phyloP scores from a whole-genome alignment of 768 basidiomycete species.

The Boletus edulis region DNA sequence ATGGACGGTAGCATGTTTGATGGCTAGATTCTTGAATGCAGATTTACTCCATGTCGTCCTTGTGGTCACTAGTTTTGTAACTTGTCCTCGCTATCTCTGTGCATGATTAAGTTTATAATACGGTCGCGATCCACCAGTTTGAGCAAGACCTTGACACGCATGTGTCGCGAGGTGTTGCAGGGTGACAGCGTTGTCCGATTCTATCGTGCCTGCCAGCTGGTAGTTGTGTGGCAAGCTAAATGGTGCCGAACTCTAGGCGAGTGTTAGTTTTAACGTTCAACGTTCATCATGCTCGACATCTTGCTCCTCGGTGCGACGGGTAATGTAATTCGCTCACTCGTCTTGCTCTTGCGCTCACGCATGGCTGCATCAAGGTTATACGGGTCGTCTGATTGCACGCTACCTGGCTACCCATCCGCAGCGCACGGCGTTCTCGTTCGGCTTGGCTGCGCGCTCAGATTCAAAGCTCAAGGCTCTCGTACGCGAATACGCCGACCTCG shows the following conservation, averaged over 20 bases:
- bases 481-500: constrained; percentile 40
- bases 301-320: constrained; percentile 71
- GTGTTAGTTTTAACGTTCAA: constrained; percentile 9
- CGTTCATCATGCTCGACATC: constrained; percentile 47
- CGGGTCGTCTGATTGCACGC: constrained; percentile 63
- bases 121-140: not conserved
- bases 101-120: not conserved
- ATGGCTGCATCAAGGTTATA: constrained; percentile 45
- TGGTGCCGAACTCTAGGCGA: not conserved
- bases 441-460: constrained; percentile 66
- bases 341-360: constrained; percentile 10
- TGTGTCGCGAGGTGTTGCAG: constrained; percentile 11
- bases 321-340: constrained; percentile 19
- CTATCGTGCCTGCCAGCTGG: constrained; percentile 1
- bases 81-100: not conserved
- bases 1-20: constrained; percentile 77
- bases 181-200: not conserved
- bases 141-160: constrained; percentile 7
- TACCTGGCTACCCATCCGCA: constrained; percentile 70
- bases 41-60: too few species aligned
- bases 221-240: constrained; percentile 2
- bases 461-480: constrained; percentile 56
- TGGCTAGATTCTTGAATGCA: constrained; percentile 20
- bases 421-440: constrained; percentile 57
- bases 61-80: too few species aligned